These are phyloP conservation scores for Ascomycota sp. DNA, from an alignment of 2,329 filamentous ascomycete species.

Conservation along the genomic window DNA sequence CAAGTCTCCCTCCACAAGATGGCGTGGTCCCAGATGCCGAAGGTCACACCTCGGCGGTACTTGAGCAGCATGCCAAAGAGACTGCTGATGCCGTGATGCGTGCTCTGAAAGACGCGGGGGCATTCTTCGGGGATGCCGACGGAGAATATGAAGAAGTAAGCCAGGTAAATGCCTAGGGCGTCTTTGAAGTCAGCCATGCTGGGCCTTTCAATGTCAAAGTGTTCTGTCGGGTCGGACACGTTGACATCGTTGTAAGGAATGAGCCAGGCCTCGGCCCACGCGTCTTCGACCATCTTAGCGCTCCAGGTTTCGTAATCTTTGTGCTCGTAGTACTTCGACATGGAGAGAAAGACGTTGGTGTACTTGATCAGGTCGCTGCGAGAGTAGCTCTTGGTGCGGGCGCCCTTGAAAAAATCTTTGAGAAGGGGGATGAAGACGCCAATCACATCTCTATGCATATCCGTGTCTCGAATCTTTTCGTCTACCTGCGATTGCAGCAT, in stretches of 20 bases:
- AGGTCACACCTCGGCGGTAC: slow-evolving; percentile 34
- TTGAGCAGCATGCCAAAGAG: slow-evolving; percentile 42
- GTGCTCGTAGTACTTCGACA: slow-evolving; percentile 29
- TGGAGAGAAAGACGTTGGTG: slow-evolving; percentile 25
- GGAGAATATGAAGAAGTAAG: slow-evolving; percentile 35
- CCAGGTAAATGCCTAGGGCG: slow-evolving; percentile 15
- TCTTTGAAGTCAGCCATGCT: slow-evolving; percentile 15
- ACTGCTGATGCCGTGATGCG: slow-evolving; percentile 39
- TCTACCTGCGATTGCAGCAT: slow-evolving; percentile 29
- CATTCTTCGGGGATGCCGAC: slow-evolving; percentile 34
- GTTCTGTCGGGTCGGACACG: slow-evolving; percentile 10
- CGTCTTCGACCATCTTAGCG: slow-evolving; percentile 22
- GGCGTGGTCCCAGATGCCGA: slow-evolving; percentile 44
- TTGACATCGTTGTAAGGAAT: slow-evolving; percentile 21
- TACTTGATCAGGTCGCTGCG: slow-evolving; percentile 22
- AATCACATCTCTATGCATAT: slow-evolving; percentile 23
- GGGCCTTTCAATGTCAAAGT: slow-evolving; percentile 14
- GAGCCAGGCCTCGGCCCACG: slow-evolving; percentile 28
- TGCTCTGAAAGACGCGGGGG: slow-evolving; percentile 40
- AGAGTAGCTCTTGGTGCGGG: slow-evolving; percentile 21
- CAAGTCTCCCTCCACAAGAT: slow-evolving; percentile 39
- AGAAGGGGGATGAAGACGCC: slow-evolving; percentile 32
- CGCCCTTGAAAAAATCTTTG: slow-evolving; percentile 25
- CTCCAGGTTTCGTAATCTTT: slow-evolving; percentile 28
- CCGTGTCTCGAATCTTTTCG: slow-evolving; percentile 19